phyloP scores from a whole-genome alignment of 108 stramenopile species.

The Nitzschia putrida region DNA sequence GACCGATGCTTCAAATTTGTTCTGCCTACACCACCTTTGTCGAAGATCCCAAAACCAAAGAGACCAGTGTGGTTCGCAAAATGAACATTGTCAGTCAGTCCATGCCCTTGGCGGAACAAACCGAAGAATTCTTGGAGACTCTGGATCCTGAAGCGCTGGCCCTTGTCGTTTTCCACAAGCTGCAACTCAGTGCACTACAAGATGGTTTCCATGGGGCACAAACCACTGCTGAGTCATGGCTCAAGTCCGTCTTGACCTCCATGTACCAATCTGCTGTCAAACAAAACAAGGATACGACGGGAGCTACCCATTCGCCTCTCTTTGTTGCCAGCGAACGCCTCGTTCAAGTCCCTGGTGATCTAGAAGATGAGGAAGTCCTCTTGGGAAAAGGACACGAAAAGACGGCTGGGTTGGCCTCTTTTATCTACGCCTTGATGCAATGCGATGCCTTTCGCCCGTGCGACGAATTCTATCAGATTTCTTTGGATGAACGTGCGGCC shows the following conservation, averaged over 20 bases:
- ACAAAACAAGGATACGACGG: slow-evolving; percentile 2
- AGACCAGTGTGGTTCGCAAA: slow-evolving; percentile 38
- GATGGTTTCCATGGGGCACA: slow-evolving; percentile 37
- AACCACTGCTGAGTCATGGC: slow-evolving; percentile 40
- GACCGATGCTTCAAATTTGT: slow-evolving; percentile 53
- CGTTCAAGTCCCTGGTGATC: slow-evolving; percentile 30
- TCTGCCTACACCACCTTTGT: slow-evolving; percentile 54
- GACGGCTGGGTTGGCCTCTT: slow-evolving; percentile 29
- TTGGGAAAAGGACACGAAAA: slow-evolving; percentile 56
- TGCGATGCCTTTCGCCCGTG: slow-evolving; percentile 54
- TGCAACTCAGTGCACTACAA: slow-evolving; percentile 34
- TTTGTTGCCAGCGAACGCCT: slow-evolving; percentile 47
- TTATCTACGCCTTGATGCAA: slow-evolving; percentile 51
- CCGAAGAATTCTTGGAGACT: slow-evolving; percentile 41
- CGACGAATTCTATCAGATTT: slow-evolving; percentile 22
- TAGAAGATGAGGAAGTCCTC: slow-evolving; percentile 41
- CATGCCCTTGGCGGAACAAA: slow-evolving; percentile 37
- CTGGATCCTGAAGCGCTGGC: slow-evolving; percentile 60
- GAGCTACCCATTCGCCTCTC: not conserved
- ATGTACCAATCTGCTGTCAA: slow-evolving; percentile 52
- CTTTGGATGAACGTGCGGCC: slow-evolving; percentile 46
- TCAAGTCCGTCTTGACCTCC: slow-evolving; percentile 37
- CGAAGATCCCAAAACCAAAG: slow-evolving; percentile 9
- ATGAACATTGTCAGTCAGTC: slow-evolving; percentile 38
- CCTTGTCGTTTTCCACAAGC: slow-evolving; percentile 51